A percentile compares a stretch with the other conserved stretches of the same genome.
Evolutionary conservation across 495 filamentous ascomycete species (phyloP).

Genomic region (Tuber microsphaerosporum): DNA sequence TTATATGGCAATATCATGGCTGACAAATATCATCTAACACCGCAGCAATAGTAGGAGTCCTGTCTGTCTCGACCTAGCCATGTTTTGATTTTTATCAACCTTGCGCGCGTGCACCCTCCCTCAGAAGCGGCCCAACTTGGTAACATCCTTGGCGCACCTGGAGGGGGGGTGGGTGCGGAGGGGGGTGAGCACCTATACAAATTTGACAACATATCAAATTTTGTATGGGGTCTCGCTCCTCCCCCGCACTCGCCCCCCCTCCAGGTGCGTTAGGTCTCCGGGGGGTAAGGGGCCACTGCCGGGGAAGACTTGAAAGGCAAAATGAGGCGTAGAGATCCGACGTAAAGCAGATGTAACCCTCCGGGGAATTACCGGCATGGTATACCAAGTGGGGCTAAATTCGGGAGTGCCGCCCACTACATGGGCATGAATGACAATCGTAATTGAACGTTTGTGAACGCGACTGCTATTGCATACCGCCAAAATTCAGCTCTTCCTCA

Average conservation of each 20-base stretch:
- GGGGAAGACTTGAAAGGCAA: not conserved
- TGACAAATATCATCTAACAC: conserved; percentile 4
- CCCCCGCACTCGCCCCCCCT: not conserved
- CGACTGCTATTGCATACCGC: too few species aligned
- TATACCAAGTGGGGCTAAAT: not conserved
- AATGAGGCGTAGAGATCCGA: not conserved
- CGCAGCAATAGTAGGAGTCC: not conserved
- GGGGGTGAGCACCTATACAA: not conserved
- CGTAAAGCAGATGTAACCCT: not conserved
- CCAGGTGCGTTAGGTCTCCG: not conserved
- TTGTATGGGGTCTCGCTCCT: not conserved
- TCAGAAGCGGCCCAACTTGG: not conserved
- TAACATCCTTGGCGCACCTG: not conserved
- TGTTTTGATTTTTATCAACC: not conserved
- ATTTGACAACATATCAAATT: not conserved
- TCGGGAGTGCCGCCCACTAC: not conserved
- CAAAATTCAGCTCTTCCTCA: too few species aligned
- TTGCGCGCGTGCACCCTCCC: not conserved
- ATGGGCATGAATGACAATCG: not conserved
- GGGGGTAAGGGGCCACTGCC: not conserved
- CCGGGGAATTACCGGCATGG: not conserved
- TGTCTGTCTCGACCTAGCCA: not conserved
- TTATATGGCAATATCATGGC: not conserved
- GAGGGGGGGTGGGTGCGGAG: not conserved
- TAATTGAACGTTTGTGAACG: too few species aligned